These are phyloP conservation scores for Telfairia occidentalis DNA, from an alignment of 331 rosid species.

Conservation along the genomic window DNA sequence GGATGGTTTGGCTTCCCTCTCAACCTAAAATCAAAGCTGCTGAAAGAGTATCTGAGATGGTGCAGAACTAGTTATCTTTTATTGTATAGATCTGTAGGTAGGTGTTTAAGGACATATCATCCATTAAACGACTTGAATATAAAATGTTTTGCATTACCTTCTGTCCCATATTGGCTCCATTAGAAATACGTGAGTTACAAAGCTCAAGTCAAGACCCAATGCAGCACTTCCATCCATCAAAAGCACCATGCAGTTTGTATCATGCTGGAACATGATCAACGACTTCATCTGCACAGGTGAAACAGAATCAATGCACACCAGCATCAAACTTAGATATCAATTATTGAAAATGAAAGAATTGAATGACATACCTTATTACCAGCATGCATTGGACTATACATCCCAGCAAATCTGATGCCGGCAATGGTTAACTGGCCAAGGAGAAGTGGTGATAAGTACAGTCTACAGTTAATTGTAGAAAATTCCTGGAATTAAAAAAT, in stretches of 20 bases:
- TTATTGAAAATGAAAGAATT: constrained; percentile 7
- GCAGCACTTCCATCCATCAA: constrained; percentile 99
- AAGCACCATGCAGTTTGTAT: constrained; percentile 71
- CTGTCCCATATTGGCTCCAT: constrained; percentile 99
- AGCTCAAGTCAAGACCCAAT: constrained; percentile 93
- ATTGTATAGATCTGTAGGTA: not conserved
- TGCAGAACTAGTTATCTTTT: not conserved
- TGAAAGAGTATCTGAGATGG: not conserved
- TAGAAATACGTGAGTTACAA: constrained; percentile 72
- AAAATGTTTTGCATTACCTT: constrained; percentile 43
- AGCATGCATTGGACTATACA: constrained; percentile 93
- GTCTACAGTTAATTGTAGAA: constrained; percentile 13
- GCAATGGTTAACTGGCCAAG: constrained; percentile 58
- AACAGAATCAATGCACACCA: constrained; percentile 17
- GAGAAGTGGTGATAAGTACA: constrained; percentile 17
- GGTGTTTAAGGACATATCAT: not conserved
- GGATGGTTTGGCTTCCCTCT: not conserved
- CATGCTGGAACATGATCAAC: constrained; percentile 64
- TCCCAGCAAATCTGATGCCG: constrained; percentile 70
- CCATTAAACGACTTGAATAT: not conserved
- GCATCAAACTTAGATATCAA: not conserved
- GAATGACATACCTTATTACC: constrained; percentile 56
- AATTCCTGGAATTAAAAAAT: constrained; percentile 10
- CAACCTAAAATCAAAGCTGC: not conserved
- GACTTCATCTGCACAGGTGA: constrained; percentile 69